phyloP scores from a whole-genome alignment of 371 early-diverging fungal genomes.

The Dichotomocladium elegans region DNA sequence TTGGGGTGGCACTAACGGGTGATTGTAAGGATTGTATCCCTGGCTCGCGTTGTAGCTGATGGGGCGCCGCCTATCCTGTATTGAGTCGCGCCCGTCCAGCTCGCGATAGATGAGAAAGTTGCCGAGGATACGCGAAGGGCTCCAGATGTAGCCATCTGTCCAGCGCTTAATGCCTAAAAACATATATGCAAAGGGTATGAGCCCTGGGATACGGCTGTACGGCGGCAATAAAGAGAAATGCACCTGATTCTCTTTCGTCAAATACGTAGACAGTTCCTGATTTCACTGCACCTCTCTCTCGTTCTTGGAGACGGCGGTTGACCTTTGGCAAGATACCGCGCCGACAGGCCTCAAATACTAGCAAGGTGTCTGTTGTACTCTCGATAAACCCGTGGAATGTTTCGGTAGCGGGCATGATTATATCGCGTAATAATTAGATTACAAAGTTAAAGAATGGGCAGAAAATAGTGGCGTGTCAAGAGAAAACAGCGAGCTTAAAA shows the following conservation, averaged over 20 bases:
- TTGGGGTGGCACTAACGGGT: not conserved
- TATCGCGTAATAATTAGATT: not conserved
- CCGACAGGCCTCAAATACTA: conserved; percentile 69
- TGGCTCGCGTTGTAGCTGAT: not conserved
- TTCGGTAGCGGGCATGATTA: conserved; percentile 34
- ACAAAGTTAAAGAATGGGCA: conserved; percentile 2
- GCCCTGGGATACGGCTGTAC: no score
- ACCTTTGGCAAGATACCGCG: conserved; percentile 55
- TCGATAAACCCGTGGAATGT: conserved; percentile 55
- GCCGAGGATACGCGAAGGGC: conserved; percentile 78
- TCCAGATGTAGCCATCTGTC: conserved; percentile 88
- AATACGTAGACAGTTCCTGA: conserved; percentile 70
- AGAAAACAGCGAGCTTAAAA: conserved; percentile 2
- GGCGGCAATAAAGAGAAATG: not conserved
- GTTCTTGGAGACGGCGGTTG: conserved; percentile 58
- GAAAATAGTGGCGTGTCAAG: conserved; percentile 2
- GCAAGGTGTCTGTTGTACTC: conserved; percentile 62
- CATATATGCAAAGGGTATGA: no score
- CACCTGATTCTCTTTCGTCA: conserved; percentile 68
- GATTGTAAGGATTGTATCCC: not conserved
- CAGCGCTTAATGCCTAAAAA: conserved; percentile 77
- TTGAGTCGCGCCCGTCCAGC: conserved; percentile 50
- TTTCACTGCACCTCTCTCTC: conserved; percentile 54
- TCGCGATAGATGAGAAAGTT: conserved; percentile 79
- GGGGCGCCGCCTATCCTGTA: conserved; percentile 21